Evolutionary conservation across 2,329 filamentous ascomycete genomes (phyloP).

Genomic region (Colletotrichum musicola): DNA sequence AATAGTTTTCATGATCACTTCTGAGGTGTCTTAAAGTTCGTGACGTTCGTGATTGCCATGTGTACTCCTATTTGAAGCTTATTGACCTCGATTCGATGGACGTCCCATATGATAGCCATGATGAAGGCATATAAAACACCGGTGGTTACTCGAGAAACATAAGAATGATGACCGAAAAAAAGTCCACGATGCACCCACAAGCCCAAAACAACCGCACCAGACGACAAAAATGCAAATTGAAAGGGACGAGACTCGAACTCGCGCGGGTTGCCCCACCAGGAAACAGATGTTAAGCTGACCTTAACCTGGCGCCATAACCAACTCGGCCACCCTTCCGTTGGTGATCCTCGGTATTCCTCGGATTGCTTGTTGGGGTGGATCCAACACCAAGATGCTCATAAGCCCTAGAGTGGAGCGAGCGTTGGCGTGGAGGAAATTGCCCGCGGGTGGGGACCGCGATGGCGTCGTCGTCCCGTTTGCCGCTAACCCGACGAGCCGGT

Average conservation of each 20-base stretch:
- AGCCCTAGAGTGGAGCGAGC: constrained; percentile 12
- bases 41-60: no score
- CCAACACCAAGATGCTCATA: not conserved
- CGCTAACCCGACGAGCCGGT: not conserved
- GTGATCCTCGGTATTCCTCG: not conserved
- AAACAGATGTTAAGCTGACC: constrained; percentile 39
- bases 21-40: no score
- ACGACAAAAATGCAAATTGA: constrained; percentile 24
- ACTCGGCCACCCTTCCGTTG: constrained; percentile 38
- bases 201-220: not conserved
- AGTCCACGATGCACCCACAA: not conserved
- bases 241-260: constrained; percentile 40
- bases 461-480: not conserved
- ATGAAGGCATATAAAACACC: no score
- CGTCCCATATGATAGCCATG: no score
- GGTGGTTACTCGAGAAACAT: no score
- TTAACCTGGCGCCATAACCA: constrained; percentile 40
- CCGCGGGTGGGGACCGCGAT: not conserved
- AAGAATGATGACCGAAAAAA: no score
- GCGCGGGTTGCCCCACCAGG: constrained; percentile 40
- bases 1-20: not conserved
- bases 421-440: not conserved
- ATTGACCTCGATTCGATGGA: no score
- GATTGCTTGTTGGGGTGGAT: accelerated
- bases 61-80: no score